Conservation (phyloP, 2,329 filamentous ascomycete genomes). For the Leptographium radiaticola region DNA sequence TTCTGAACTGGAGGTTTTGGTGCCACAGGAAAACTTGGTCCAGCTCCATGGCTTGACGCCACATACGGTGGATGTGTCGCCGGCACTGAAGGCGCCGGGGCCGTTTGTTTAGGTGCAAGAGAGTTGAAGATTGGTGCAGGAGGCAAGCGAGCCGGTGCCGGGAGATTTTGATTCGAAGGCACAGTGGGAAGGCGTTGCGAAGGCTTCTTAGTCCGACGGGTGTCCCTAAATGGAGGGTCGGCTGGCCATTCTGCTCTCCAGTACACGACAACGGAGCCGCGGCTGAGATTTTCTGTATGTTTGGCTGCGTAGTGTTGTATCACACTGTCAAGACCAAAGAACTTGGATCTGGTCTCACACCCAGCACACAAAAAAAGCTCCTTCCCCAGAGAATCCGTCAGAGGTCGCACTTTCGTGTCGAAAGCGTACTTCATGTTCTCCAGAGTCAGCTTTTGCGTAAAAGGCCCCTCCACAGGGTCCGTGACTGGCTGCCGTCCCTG, state of each 20-base stretch:
- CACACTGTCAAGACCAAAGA: constrained; percentile 65
- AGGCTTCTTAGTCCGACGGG: constrained; percentile 23
- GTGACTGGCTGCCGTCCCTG: constrained; percentile 28
- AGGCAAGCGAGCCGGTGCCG: too few species aligned
- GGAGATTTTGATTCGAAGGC: neutral
- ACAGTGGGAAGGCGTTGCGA: constrained; percentile 5
- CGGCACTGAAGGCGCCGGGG: neutral
- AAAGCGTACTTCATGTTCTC: constrained; percentile 84
- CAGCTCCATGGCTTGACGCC: neutral
- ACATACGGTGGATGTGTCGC: neutral
- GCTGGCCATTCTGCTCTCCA: constrained; percentile 77
- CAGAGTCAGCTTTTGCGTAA: constrained; percentile 52
- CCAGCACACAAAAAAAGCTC: constrained; percentile 66
- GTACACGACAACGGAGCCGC: constrained; percentile 59
- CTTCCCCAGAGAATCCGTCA: constrained; percentile 52
- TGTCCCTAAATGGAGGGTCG: constrained; percentile 54
- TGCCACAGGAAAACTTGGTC: neutral
- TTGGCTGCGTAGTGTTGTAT: constrained; percentile 77
- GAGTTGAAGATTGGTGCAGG: neutral
- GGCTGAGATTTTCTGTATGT: constrained; percentile 57
- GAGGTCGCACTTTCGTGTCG: constrained; percentile 60
- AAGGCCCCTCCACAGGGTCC: constrained; percentile 40
- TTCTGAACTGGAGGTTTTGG: neutral
- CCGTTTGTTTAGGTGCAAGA: neutral
- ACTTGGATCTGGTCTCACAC: constrained; percentile 51